A percentile compares a stretch with the other conserved stretches of the same genome.
Evolutionary conservation across 805 yeast species (phyloP).

Genomic region (Candida montana): DNA sequence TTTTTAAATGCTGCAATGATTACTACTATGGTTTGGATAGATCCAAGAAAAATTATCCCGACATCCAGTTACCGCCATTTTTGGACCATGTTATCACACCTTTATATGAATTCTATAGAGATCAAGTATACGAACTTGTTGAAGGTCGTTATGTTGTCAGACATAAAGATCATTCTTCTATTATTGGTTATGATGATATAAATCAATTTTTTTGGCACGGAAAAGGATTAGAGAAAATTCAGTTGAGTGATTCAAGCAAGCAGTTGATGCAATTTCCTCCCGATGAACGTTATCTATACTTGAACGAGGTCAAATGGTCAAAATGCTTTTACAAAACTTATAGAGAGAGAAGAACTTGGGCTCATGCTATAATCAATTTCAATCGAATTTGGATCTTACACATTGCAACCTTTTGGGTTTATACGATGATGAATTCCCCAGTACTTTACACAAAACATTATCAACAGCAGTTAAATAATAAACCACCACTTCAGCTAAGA

Average conservation of each 20-base stretch:
- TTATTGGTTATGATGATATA: slow-evolving; percentile 85
- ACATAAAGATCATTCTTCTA: slow-evolving; percentile 60
- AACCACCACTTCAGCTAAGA: slow-evolving; percentile 52
- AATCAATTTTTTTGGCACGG: slow-evolving; percentile 85
- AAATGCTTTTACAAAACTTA: slow-evolving; percentile 70
- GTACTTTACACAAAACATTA: slow-evolving; percentile 60
- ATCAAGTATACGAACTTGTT: slow-evolving; percentile 43
- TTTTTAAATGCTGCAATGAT: slow-evolving; percentile 77
- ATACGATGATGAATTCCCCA: slow-evolving; percentile 62
- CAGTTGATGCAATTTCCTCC: slow-evolving; percentile 34
- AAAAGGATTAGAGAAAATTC: slow-evolving; percentile 57
- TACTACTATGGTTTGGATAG: slow-evolving; percentile 45
- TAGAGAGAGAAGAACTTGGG: slow-evolving; percentile 70
- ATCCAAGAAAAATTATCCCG: slow-evolving; percentile 27
- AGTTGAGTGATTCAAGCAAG: slow-evolving; percentile 36
- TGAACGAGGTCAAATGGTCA: slow-evolving; percentile 60
- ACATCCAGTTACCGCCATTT: slow-evolving; percentile 33
- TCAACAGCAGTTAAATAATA: slow-evolving; percentile 46
- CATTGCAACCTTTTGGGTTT: slow-evolving; percentile 70
- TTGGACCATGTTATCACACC: slow-evolving; percentile 74
- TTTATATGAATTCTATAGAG: slow-evolving; percentile 53
- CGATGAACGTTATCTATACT: slow-evolving; percentile 47
- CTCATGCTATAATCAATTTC: slow-evolving; percentile 66
- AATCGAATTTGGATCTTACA: slow-evolving; percentile 79
- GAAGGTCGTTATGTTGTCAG: slow-evolving; percentile 41